phyloP scores from a whole-genome alignment of 116 monocot species.

The Cymodocea nodosa region DNA sequence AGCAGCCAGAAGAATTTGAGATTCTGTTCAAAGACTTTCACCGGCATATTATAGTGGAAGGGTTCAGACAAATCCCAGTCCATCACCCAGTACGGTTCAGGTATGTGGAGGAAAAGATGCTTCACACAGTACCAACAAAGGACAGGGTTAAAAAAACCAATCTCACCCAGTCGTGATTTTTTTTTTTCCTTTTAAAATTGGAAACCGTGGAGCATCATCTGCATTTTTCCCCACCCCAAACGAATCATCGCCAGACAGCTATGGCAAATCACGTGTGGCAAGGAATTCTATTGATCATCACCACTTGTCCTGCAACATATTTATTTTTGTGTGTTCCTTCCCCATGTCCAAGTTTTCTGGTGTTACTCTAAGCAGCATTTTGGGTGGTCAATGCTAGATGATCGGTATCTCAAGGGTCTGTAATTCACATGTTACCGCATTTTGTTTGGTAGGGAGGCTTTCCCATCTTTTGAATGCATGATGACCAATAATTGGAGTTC shows the following conservation, averaged over 20 bases:
- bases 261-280: constrained; percentile 23
- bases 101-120: constrained; percentile 30
- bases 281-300: constrained; percentile 19
- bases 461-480: background rate
- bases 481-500: background rate
- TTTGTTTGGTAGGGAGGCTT: background rate
- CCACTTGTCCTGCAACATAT: constrained; percentile 18
- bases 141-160: constrained; percentile 21
- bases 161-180: constrained; percentile 15
- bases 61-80: constrained; percentile 39
- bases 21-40: constrained; percentile 10
- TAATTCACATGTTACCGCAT: background rate
- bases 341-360: background rate
- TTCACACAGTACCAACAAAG: constrained; percentile 34
- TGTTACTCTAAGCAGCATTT: background rate
- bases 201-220: background rate
- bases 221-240: no score
- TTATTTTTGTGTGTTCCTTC: background rate
- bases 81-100: constrained; percentile 15
- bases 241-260: no score
- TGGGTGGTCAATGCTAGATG: background rate
- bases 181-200: no score
- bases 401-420: background rate
- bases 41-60: constrained; percentile 19
- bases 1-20: constrained; percentile 9